A percentile compares a stretch with the other conserved stretches of the same genome.
Evolutionary conservation across 345 rosid species (phyloP).

Genomic region (Sisymbrium altissimum): DNA sequence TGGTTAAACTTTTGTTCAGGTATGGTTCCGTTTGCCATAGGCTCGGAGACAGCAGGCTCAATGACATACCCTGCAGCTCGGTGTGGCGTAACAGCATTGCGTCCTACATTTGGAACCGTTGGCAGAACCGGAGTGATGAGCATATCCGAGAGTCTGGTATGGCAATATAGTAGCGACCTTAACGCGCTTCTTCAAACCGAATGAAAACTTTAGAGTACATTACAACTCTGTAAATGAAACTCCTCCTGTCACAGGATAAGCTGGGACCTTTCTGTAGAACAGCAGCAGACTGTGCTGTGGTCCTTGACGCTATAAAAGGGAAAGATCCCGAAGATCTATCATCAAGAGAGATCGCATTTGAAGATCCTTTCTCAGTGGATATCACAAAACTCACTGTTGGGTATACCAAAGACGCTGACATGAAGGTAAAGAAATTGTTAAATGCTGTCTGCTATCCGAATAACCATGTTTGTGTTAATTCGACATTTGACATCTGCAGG

Average conservation of each 20-base stretch:
- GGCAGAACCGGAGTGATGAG: conserved; percentile 92
- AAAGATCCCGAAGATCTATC: conserved; percentile 79
- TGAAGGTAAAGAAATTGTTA: conserved; percentile 50
- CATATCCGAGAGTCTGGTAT: conserved; percentile 81
- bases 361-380: conserved; percentile 72
- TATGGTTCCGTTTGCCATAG: conserved; percentile 91
- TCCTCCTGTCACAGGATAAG: conserved; percentile 58
- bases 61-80: conserved; percentile 74
- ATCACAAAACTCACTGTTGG: conserved; percentile 78
- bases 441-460: not conserved
- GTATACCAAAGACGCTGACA: conserved; percentile 80
- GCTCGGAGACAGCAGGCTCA: conserved; percentile 93
- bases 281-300: conserved; percentile 53
- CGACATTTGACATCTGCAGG: conserved; percentile 35
- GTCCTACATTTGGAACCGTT: conserved; percentile 78
- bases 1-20: conserved; percentile 32
- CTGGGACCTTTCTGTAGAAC: conserved; percentile 68
- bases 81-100: conserved; percentile 81
- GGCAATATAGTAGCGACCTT: not conserved
- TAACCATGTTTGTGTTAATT: not conserved
- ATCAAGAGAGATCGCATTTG: conserved; percentile 61
- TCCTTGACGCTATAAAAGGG: conserved; percentile 67
- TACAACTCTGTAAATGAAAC: not conserved
- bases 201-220: not conserved
- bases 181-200: not conserved